Percentiles rank a stretch among this genome's conserved stretches.
Conservation (phyloP, 1,284 basidiomycete species). For the Exobasidium cylindrosporum region DNA sequence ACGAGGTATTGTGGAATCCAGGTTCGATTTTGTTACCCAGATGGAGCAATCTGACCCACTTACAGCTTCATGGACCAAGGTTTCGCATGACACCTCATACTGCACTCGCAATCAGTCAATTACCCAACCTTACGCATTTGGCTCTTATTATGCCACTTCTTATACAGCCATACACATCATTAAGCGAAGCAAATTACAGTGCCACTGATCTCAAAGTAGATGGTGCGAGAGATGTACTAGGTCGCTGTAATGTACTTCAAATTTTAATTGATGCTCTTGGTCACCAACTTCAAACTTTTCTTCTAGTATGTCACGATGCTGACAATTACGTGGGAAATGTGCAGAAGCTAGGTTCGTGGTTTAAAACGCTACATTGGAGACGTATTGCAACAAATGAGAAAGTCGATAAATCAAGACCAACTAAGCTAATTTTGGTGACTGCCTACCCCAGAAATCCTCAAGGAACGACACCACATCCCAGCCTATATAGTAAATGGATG, state of each 20-base stretch:
- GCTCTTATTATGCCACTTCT: slow-evolving; percentile 10
- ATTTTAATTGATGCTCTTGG: slow-evolving; percentile 2
- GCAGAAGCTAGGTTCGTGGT: slow-evolving; percentile 1
- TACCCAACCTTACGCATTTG: slow-evolving; percentile 1
- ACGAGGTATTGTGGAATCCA: slow-evolving; percentile 8
- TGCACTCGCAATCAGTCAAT: background rate
- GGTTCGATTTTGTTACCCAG: background rate
- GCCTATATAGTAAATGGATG: slow-evolving; percentile 9
- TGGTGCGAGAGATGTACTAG: background rate
- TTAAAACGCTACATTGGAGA: slow-evolving; percentile 6
- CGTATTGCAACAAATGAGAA: background rate
- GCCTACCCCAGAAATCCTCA: background rate
- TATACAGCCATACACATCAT: background rate
- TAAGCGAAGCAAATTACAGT: background rate
- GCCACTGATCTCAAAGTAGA: background rate
- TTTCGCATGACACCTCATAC: background rate
- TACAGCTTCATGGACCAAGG: slow-evolving; percentile 11
- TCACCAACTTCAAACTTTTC: background rate
- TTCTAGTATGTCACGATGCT: slow-evolving; percentile 1
- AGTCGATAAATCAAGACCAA: background rate
- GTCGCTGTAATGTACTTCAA: slow-evolving; percentile 1
- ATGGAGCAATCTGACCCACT: slow-evolving; percentile 12
- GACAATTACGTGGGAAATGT: slow-evolving; percentile 10
- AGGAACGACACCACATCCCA: background rate
- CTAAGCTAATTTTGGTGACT: background rate